Evolutionary conservation across 192 early-diverging fungal species (phyloP), one percentile per base, ranked within the genome.

Genomic region (Backusella parvicylindrica): DNA sequence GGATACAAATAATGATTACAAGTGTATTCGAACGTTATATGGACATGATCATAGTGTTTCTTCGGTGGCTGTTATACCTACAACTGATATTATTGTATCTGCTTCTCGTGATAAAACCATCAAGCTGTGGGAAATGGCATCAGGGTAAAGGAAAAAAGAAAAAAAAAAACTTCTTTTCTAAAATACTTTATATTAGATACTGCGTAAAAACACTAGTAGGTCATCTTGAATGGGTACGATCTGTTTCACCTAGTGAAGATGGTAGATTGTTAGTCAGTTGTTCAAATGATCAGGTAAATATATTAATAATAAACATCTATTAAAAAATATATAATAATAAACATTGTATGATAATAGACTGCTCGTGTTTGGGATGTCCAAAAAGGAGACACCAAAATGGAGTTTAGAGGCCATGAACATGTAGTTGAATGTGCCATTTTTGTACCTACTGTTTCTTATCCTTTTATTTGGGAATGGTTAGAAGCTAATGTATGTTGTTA

Each of bases 31-130:
- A 32, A 98, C 97, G 6, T 80, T 99, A 47, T 87, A 91, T 75
- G 97, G 96, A 36, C 97, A 99, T 72, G 96, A 97, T 79, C 95
- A 99, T 81, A 92, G 89, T 75, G 93, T 99, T 6, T 97, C 95
- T 0, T 90, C 90, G 11, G 91, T 97, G 15, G 64, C 73, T 2
- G 91, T 94, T 73, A 77, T 94, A 64, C 88, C 94, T 18, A 89
- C 89, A 33, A 86, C 91, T 2, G 94, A 96, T 77, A 89, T 88
- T 66, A 81, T 99, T 9, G 91, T 93, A 6, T 96, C 95, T 16
- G 93, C 93, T 0, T 94, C 92, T 6, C 91, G 96, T 18, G 97
- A 99, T 77, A 92, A 92, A 75, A 95, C 96, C 0, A 89, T 99
- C 56, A 94, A 92, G 79, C 72, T 98, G 2, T 99, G 97, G 97